Evolutionary conservation across 208 protist species (phyloP).

Genomic region (Naegleria gruberi): DNA sequence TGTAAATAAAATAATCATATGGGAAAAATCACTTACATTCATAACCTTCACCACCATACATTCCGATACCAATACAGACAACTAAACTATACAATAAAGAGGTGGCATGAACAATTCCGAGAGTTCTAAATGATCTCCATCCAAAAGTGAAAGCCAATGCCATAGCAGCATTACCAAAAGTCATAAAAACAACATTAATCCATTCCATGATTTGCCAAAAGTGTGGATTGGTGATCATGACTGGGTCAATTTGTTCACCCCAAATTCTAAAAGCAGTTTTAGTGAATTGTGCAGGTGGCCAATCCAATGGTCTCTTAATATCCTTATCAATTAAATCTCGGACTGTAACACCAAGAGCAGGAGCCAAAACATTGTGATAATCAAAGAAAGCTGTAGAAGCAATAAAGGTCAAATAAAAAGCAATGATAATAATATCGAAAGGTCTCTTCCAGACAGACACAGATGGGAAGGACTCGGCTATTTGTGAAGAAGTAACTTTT

Average conservation of each 20-base stretch:
- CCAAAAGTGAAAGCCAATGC: constrained; percentile 3
- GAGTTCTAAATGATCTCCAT: background rate
- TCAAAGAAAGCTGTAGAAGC: background rate
- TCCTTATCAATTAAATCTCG: background rate
- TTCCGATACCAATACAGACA: background rate
- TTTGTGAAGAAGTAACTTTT: too few relatives aligned
- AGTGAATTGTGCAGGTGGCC: background rate
- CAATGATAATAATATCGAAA: background rate
- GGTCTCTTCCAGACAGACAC: background rate
- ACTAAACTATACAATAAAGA: background rate
- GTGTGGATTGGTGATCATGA: constrained; percentile 12
- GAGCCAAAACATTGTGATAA: constrained; percentile 15
- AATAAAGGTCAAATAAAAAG: background rate
- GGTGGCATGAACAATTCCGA: background rate
- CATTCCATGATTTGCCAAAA: constrained; percentile 29
- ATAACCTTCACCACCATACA: background rate
- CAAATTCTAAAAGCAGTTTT: background rate
- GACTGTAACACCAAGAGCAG: background rate
- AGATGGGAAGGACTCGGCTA: too few relatives aligned
- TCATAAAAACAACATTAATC: constrained; percentile 24
- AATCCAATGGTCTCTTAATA: background rate
- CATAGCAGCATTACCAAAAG: background rate
- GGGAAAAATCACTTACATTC: background rate
- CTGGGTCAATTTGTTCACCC: constrained; percentile 4
- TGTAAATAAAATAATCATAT: background rate